Base-by-base conservation (phyloP, 768 basidiomycete genomes). In the Dentipellis sp. region DNA sequence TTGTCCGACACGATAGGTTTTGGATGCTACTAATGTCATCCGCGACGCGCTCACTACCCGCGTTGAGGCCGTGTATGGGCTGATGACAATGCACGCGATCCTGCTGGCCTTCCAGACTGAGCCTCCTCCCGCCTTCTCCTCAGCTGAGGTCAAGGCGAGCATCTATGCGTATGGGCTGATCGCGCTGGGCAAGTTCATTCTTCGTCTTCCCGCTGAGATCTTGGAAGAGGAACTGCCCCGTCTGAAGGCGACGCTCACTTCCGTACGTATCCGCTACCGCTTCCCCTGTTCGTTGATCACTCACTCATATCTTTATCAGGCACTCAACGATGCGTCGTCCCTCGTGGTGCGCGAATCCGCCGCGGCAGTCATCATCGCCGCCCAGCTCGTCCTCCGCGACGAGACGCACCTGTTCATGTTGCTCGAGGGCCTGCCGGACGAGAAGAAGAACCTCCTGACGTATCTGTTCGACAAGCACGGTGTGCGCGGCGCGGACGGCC, bases 391-490 rank as follows among this genome's bases (percentile, higher is more conserved):
- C 55, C 72, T 94, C 40, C 80, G 82, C 22, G 91, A 94, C 64
- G 91, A 93, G 66, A 82, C 83, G 0, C 88, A 91, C 61, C 74
- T 94, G 1, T 94, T 94, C 63, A 74, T 81, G 38, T 78, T 94
- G 16, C 72, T 94, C 47, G 88, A 90, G 56, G 88, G 86, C 5
- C 75, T 94, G 42, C 82, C 88, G n/a, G 86, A 91, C 58, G 89
- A 90, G 63, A 91, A 93, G 76, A 92, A 91, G 76, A 92, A 94
- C 65, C 74, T 93, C 16, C 73, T 94, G 50, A 91, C 91, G 1
- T 94, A 94, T 62, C 74, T 91, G 56, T 94, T 94, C 61, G 91
- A 92, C 68, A 93, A 92, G 67, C 88, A 92, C 63, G 84, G 84
- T 35, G 87, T 79, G 10, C 75, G 91, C 19, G 87, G 80, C 35